Evolutionary conservation across 768 basidiomycete genomes (phyloP).

Genomic region (Collybiopsis confluens): DNA sequence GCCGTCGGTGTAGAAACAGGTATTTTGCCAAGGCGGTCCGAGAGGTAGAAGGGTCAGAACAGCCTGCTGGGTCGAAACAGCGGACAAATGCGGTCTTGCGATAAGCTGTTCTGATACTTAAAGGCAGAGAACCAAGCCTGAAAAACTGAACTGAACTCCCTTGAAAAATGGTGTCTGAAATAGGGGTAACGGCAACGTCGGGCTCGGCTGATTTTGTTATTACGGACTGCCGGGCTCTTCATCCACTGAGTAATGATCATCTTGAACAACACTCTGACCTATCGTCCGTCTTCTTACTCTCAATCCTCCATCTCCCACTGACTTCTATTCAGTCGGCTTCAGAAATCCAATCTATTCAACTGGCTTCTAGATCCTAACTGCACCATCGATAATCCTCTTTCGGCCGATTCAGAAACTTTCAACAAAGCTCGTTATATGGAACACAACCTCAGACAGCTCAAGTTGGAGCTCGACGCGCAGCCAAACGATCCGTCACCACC

Average conservation of each 20-base stretch:
- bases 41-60: no score
- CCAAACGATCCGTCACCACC: not conserved
- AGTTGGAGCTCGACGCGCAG: not conserved
- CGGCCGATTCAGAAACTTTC: not conserved
- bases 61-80: no score
- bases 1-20: no score
- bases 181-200: no score
- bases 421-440: slow-evolving; percentile 4
- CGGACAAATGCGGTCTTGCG: no score
- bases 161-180: no score
- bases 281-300: not conserved
- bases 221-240: no score
- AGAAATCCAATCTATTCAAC: not conserved
- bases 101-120: no score
- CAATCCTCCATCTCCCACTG: not conserved
- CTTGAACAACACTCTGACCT: not conserved
- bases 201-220: no score
- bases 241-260: not conserved
- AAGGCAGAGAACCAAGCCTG: no score
- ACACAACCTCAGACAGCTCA: slow-evolving; percentile 6
- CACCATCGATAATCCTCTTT: not conserved
- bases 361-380: not conserved
- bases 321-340: not conserved
- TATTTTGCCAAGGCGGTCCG: no score
- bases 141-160: no score